A percentile compares a stretch with the other conserved stretches of the same genome.
These are phyloP conservation scores for Perilla frutescens DNA, from an alignment of 257 asterid species.

Conservation along the genomic window DNA sequence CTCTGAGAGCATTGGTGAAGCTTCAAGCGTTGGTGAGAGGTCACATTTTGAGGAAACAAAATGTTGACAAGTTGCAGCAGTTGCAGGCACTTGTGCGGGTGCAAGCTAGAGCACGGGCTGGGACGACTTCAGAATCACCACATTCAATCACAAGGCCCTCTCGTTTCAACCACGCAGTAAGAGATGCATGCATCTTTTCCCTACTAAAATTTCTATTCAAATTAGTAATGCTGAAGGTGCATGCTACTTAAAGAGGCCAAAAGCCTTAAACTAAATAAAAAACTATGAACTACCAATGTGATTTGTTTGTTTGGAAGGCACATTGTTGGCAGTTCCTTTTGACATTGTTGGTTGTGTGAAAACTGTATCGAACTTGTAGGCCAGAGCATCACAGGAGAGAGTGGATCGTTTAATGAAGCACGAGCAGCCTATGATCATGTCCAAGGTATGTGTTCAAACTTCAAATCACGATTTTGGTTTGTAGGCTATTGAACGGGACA, in stretches of 20 bases:
- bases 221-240: too few relatives aligned
- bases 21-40: slow-evolving; percentile 88
- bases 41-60: slow-evolving; percentile 59
- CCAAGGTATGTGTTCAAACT: slow-evolving; percentile 45
- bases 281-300: background rate
- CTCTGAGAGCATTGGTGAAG: slow-evolving; percentile 69
- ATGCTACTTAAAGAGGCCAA: too few relatives aligned
- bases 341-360: background rate
- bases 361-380: slow-evolving; percentile 44
- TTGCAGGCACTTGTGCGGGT: slow-evolving; percentile 56
- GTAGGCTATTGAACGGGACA: background rate
- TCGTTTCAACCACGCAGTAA: slow-evolving; percentile 51
- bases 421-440: slow-evolving; percentile 38
- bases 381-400: slow-evolving; percentile 64
- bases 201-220: too few relatives aligned
- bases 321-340: too few relatives aligned
- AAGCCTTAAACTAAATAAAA: too few relatives aligned
- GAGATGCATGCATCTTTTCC: slow-evolving; percentile 12
- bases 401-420: slow-evolving; percentile 54
- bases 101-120: slow-evolving; percentile 59
- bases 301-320: background rate
- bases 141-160: slow-evolving; percentile 46
- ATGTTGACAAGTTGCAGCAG: slow-evolving; percentile 46
- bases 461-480: background rate
- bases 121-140: slow-evolving; percentile 47